Base-by-base conservation (phyloP, 208 protist genomes). In the Zelonia costaricensis region DNA sequence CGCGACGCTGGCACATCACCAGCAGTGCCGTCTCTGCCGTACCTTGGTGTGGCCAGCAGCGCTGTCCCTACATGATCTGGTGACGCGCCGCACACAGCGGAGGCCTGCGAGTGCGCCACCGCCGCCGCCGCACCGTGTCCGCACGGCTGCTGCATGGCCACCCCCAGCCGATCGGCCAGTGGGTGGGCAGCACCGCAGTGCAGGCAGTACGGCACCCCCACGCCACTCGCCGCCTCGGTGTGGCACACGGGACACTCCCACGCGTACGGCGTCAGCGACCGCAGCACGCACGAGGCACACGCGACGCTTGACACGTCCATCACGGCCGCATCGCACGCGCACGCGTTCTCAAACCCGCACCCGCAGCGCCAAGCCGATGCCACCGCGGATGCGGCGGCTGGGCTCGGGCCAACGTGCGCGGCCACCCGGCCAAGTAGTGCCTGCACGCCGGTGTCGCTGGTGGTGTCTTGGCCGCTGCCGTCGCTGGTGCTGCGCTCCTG, bases 201-300 rank as follows among this genome's bases (percentile, higher is more conserved):
- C 40, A 93, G 58, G 58, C 86, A 93, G 40, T 54, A 59, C 18
- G 57, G 47, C 46, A 82, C 45, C 13, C 9, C 28, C 40, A 79
- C 80, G 3, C 78, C 80, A 31, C 72, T 82, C 25, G 8, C 39
- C 9, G 71, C 52, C 0, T 52, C 31, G 49, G 61, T 76, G 31
- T 69, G 69, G 58, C 86, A 93, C 33, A 58, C 49, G 8, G 78
- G 52, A 35, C 86, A 93, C 38, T 64, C 70, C 84, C 84, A 91
- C 15, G 38, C 42, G 57, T 76, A 62, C 39, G 80, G 70, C 4
- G 66, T 46, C 15, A 80, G 56, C 20, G 51, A 25, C 10, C 74
- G 68, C 31, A 68, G 69, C 30, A 86, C 78, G 49, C 82, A 90
- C 30, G 76, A 57, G 18, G 59, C 80, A 62, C 59, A 79, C 59